These are phyloP conservation scores for Paraphaeosphaeria minitans DNA, from an alignment of 2,329 filamentous ascomycete species.

Conservation along the genomic window DNA sequence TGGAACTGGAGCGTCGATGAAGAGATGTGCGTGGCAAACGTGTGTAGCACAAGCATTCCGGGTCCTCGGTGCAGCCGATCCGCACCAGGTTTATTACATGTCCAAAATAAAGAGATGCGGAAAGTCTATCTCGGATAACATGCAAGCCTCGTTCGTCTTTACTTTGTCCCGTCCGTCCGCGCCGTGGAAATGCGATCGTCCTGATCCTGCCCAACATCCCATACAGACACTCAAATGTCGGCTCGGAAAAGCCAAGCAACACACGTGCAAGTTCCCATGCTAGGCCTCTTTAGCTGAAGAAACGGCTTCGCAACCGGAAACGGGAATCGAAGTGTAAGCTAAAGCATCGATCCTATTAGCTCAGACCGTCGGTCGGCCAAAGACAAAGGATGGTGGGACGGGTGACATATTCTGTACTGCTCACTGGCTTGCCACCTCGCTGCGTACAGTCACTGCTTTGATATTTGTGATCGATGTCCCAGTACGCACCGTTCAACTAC, in stretches of 20 bases:
- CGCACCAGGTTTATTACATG: neutral
- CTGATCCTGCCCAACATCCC: neutral
- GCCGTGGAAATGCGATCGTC: neutral
- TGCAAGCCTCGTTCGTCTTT: neutral
- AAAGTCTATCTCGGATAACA: neutral
- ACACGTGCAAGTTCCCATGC: neutral
- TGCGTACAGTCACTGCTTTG: too few relatives aligned
- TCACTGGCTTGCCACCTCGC: too few relatives aligned
- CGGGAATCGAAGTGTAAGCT: too few relatives aligned
- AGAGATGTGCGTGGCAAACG: neutral
- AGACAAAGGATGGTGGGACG: too few relatives aligned
- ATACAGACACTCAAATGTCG: neutral
- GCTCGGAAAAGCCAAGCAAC: neutral
- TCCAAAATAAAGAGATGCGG: neutral
- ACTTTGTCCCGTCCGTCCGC: neutral
- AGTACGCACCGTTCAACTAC: too few relatives aligned
- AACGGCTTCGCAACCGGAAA: too few relatives aligned
- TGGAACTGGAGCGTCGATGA: neutral
- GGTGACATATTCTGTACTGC: too few relatives aligned
- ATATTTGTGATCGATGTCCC: too few relatives aligned
- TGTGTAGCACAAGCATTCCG: neutral
- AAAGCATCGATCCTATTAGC: too few relatives aligned
- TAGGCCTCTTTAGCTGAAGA: neutral
- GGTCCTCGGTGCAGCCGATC: neutral
- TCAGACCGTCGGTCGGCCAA: too few relatives aligned